Conservation (phyloP, 176 grass and related monocot genomes). For the Paspalum notatum region DNA sequence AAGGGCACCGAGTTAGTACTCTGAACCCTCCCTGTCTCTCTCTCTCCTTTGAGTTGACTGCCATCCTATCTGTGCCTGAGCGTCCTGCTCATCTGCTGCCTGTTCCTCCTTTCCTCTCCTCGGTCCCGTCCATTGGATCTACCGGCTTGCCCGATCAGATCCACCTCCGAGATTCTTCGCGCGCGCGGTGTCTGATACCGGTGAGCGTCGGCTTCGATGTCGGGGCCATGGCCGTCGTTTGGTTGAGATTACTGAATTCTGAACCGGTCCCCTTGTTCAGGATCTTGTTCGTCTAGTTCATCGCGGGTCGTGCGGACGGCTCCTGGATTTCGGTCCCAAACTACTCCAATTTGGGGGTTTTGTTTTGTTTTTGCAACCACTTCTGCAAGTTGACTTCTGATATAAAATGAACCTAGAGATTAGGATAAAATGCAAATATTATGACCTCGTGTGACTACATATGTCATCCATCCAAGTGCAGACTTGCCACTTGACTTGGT, state of each 20-base stretch:
- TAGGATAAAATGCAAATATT: neutral
- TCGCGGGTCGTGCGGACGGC: neutral
- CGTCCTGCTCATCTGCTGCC: neutral
- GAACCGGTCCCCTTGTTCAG: neutral
- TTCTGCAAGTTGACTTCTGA: constrained; percentile 22
- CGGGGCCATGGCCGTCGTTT: neutral
- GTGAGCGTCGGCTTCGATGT: neutral
- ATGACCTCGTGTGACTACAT: neutral
- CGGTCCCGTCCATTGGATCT: neutral
- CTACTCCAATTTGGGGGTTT: neutral
- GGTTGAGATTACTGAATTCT: neutral
- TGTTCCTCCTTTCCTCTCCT: neutral
- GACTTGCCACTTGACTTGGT: neutral
- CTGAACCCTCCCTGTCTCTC: neutral
- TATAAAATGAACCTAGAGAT: neutral
- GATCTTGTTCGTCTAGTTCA: neutral
- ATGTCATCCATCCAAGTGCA: neutral
- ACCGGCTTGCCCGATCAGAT: neutral
- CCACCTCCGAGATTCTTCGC: neutral
- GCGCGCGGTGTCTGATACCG: neutral
- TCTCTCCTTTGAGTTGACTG: no score
- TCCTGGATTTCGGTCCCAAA: constrained; percentile 1
- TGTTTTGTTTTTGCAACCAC: neutral
- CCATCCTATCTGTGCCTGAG: neutral
- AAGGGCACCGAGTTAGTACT: constrained; percentile 93